A percentile compares a stretch with the other conserved stretches of the same genome.
These are phyloP conservation scores for Plasmodium falciparum DNA, from an alignment of 169 alveolate genomes.

Conservation along the genomic window DNA sequence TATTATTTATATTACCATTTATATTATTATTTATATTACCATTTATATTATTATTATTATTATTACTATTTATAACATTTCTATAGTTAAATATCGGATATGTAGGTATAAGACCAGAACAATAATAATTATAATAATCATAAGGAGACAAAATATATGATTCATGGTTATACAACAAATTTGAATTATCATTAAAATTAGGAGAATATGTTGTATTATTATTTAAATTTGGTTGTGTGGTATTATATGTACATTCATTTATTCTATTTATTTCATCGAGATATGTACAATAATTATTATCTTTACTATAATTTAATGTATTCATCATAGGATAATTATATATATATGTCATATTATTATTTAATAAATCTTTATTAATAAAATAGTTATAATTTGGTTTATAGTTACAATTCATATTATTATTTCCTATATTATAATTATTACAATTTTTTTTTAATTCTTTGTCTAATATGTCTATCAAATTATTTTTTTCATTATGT, in stretches of 20 bases:
- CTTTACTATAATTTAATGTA: conserved; percentile 30
- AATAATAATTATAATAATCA: conserved; percentile 18
- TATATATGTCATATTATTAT: conserved; percentile 11
- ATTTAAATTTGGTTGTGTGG: conserved; percentile 1
- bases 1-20: not conserved
- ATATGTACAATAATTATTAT: conserved; percentile 12
- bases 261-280: conserved; percentile 21
- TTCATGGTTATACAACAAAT: conserved; percentile 7
- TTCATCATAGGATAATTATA: conserved; percentile 2
- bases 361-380: conserved; percentile 25
- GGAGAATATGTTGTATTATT: conserved; percentile 7
- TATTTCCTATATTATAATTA: conserved; percentile 7
- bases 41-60: not conserved
- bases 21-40: not conserved
- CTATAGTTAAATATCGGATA: conserved; percentile 20
- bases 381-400: not conserved
- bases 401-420: not conserved
- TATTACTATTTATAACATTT: conserved; percentile 5
- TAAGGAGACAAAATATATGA: conserved; percentile 21
- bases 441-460: conserved; percentile 11
- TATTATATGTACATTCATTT: not conserved
- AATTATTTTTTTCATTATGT: not conserved
- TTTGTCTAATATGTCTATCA: not conserved
- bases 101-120: conserved; percentile 28
- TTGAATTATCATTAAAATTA: conserved; percentile 11